Conservation (phyloP, 2,329 filamentous ascomycete genomes). For the Phyllosticta citribraziliensis region DNA sequence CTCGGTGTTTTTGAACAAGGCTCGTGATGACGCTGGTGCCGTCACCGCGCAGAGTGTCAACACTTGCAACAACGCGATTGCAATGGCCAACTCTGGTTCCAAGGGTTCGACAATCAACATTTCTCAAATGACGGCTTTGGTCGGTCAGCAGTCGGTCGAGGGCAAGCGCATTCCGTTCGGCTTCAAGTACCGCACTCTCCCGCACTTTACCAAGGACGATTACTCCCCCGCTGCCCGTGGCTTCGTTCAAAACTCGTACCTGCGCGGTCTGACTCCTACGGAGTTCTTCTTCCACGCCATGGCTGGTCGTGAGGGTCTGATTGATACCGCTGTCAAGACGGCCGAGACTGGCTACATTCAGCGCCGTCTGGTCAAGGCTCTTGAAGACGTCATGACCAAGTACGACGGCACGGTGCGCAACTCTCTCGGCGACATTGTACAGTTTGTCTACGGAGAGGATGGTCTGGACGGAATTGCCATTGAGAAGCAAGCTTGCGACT, state of each 20-base stretch:
- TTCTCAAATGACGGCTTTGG: slow-evolving; percentile 96
- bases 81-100: slow-evolving; percentile 92
- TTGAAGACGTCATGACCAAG: slow-evolving; percentile 95
- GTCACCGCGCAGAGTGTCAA: slow-evolving; percentile 87
- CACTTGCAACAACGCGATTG: slow-evolving; percentile 90
- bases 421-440: slow-evolving; percentile 89
- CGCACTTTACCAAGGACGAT: slow-evolving; percentile 98
- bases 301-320: slow-evolving; percentile 99
- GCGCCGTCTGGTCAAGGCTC: slow-evolving; percentile 91
- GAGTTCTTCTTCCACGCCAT: slow-evolving; percentile 99
- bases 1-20: slow-evolving; percentile 84
- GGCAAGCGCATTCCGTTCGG: slow-evolving; percentile 98
- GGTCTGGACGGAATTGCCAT: slow-evolving; percentile 89
- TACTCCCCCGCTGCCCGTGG: slow-evolving; percentile 95
- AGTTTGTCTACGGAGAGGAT: slow-evolving; percentile 97
- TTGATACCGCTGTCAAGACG: slow-evolving; percentile 98
- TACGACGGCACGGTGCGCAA: slow-evolving; percentile 97
- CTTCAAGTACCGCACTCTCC: slow-evolving; percentile 94
- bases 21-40: slow-evolving; percentile 92
- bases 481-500: slow-evolving; percentile 83
- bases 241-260: slow-evolving; percentile 97
- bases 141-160: slow-evolving; percentile 96
- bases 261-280: slow-evolving; percentile 85
- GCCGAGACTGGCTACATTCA: slow-evolving; percentile 99
- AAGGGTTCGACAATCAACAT: slow-evolving; percentile 99